Conservation (phyloP, 176 grass and related monocot species). For the Stipa capillata region DNA sequence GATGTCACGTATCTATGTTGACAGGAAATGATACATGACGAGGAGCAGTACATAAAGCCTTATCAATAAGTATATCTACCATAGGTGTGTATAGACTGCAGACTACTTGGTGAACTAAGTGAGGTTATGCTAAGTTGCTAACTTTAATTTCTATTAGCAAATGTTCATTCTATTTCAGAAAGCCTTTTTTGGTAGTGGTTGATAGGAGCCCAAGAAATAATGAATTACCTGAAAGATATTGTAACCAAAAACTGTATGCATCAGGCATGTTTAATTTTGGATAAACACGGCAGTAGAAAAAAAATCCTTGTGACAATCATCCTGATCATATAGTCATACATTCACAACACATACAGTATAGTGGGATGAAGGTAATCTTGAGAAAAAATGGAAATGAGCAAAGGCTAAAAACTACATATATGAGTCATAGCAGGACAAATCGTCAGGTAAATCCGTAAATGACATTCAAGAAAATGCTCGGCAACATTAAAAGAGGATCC, state of each 20-base stretch:
- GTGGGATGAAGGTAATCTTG: neutral
- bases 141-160: neutral
- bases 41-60: neutral
- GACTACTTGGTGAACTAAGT: neutral
- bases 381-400: neutral
- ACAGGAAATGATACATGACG: too few relatives aligned
- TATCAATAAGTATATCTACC: neutral
- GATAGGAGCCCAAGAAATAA: neutral
- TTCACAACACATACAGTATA: neutral
- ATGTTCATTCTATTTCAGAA: neutral
- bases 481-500: neutral
- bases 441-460: neutral
- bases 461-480: neutral
- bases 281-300: constrained; percentile 4
- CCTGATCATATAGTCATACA: neutral
- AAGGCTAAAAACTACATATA: neutral
- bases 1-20: too few relatives aligned
- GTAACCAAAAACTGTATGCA: neutral
- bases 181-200: neutral
- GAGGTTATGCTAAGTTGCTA: neutral
- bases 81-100: neutral
- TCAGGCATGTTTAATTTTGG: neutral
- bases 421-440: neutral
- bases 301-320: neutral
- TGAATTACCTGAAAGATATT: neutral